Percentiles rank a stretch among this genome's conserved stretches.
Evolutionary conservation across 2,329 filamentous ascomycete genomes (phyloP).

Genomic region (Xylariaceae sp.): DNA sequence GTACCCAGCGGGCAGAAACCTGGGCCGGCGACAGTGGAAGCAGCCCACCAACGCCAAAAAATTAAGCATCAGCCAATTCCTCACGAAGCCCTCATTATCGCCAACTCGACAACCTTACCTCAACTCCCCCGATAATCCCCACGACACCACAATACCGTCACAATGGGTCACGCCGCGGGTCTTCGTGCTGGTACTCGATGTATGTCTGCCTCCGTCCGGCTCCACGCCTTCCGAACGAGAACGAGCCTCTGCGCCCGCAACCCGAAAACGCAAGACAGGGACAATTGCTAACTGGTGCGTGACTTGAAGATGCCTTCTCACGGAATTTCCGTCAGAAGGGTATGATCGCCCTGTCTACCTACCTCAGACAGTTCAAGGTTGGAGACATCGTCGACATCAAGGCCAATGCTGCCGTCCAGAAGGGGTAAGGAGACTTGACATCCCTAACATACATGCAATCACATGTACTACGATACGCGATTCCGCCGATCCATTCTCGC

Average conservation of each 20-base stretch:
- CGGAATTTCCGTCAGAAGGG: conserved; percentile 94
- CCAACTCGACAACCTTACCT: conserved; percentile 20
- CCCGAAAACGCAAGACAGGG: no score
- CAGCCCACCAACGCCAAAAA: conserved; percentile 17
- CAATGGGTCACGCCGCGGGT: conserved; percentile 85
- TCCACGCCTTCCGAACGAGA: no score
- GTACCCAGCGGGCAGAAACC: no score
- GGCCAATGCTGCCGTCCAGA: conserved; percentile 96
- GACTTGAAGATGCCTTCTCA: conserved; percentile 76
- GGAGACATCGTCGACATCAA: conserved; percentile 99
- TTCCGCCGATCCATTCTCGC: conserved; percentile 6
- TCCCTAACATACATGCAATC: no score
- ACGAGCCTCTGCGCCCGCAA: no score
- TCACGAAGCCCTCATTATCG: conserved; percentile 16
- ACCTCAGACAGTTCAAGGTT: conserved; percentile 92
- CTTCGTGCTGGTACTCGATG: conserved; percentile 75
- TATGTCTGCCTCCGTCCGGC: no score
- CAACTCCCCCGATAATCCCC: conserved; percentile 19
- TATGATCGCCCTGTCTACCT: conserved; percentile 88
- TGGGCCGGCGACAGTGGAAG: neutral
- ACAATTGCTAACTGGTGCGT: no score
- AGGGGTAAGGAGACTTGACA: conserved; percentile 67
- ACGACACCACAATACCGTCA: conserved; percentile 50
- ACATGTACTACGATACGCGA: conserved; percentile 9
- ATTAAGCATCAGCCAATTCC: conserved; percentile 25